Conservation (phyloP, 306 rosid species). For the Parietaria judaica region DNA sequence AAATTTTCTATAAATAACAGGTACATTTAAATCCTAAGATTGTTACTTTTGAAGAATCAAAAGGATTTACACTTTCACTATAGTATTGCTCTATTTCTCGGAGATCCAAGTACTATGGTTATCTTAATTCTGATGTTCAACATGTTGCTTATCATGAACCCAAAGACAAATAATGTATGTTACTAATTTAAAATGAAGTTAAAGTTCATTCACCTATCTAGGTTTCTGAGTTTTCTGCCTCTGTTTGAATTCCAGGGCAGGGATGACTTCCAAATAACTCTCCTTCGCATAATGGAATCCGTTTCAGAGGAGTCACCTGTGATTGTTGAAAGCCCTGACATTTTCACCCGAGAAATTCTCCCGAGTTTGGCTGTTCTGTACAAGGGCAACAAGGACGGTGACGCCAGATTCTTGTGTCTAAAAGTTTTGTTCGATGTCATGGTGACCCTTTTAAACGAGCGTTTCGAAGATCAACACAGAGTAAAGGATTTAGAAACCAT, state of each 20-base stretch:
- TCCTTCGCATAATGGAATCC: slow-evolving; percentile 78
- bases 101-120: background rate
- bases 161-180: background rate
- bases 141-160: background rate
- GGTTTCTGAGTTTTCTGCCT: slow-evolving; percentile 15
- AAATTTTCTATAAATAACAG: no score
- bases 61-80: background rate
- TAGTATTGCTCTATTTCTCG: background rate
- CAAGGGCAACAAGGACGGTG: slow-evolving; percentile 91
- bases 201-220: background rate
- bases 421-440: slow-evolving; percentile 76
- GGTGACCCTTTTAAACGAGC: slow-evolving; percentile 70
- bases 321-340: slow-evolving; percentile 58
- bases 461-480: slow-evolving; percentile 58
- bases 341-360: slow-evolving; percentile 68
- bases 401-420: slow-evolving; percentile 94
- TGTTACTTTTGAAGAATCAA: no score
- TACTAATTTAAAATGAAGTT: slow-evolving; percentile 2
- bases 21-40: no score
- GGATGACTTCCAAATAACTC: slow-evolving; percentile 95
- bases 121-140: background rate
- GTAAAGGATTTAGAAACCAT: slow-evolving; percentile 55
- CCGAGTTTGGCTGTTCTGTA: slow-evolving; percentile 89
- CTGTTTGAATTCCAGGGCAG: slow-evolving; percentile 65
- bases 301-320: slow-evolving; percentile 63